Percentiles rank a stretch among this genome's conserved stretches.
phyloP scores from a whole-genome alignment of 2,329 filamentous ascomycete genomes.

The Venturia asperata region DNA sequence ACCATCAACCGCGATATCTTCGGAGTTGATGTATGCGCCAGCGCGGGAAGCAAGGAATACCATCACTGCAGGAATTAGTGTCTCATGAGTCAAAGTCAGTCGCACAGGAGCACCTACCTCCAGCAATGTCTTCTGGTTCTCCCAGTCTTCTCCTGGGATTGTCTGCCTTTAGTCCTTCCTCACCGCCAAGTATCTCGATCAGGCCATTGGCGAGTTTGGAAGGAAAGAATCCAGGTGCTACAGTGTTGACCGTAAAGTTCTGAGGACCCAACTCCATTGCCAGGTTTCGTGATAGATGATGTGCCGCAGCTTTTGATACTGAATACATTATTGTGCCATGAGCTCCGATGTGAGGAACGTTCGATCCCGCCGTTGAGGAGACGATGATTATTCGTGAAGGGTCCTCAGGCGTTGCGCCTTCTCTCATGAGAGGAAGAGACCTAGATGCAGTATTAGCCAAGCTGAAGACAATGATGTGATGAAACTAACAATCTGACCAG shows the following conservation, averaged over 20 bases:
- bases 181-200: slow-evolving; percentile 34
- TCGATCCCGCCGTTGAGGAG: slow-evolving; percentile 31
- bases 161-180: slow-evolving; percentile 34
- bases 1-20: slow-evolving; percentile 21
- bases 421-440: slow-evolving; percentile 32
- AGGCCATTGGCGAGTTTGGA: slow-evolving; percentile 33
- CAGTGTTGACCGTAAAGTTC: slow-evolving; percentile 35
- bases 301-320: slow-evolving; percentile 35
- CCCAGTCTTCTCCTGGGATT: slow-evolving; percentile 31
- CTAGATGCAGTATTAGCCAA: slow-evolving; percentile 22
- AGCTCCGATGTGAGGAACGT: slow-evolving; percentile 33
- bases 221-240: slow-evolving; percentile 36
- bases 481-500: slow-evolving; percentile 30
- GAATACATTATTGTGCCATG: slow-evolving; percentile 36
- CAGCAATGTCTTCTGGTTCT: slow-evolving; percentile 33
- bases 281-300: slow-evolving; percentile 34
- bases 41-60: slow-evolving; percentile 26
- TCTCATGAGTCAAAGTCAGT: background rate
- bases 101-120: slow-evolving; percentile 13
- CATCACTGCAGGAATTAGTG: slow-evolving; percentile 24
- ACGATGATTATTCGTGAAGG: slow-evolving; percentile 35
- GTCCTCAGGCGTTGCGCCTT: slow-evolving; percentile 28
- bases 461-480: background rate
- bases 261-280: slow-evolving; percentile 35
- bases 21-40: slow-evolving; percentile 20